phyloP scores from a whole-genome alignment of 2,329 filamentous ascomycete species.

The Dothideomycetidae sp. region DNA sequence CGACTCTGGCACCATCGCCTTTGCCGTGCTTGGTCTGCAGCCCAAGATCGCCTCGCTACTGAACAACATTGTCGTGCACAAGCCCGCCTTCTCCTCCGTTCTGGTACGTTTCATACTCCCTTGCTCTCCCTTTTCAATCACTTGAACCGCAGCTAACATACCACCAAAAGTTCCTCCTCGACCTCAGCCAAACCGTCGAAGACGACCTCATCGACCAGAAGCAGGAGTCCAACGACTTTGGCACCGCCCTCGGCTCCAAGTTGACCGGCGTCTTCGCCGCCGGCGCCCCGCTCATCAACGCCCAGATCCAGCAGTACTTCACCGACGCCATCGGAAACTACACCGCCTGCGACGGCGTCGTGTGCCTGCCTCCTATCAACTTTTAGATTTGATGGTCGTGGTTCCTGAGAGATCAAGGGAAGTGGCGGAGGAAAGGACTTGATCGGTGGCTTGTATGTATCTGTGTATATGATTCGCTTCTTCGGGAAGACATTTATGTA shows the following conservation, averaged over 20 bases:
- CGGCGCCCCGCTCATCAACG: background rate
- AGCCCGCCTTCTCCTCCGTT: background rate
- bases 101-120: background rate
- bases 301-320: background rate
- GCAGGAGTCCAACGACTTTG: background rate
- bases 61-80: background rate
- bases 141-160: background rate
- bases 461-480: too few species aligned
- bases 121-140: background rate
- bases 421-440: too few species aligned
- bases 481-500: too few species aligned
- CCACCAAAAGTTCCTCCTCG: background rate
- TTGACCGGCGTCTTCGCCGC: background rate
- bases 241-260: background rate
- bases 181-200: background rate
- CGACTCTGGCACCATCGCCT: background rate
- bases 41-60: background rate
- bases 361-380: background rate
- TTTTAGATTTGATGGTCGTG: too few species aligned
- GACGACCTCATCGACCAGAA: background rate
- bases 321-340: background rate
- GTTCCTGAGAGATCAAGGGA: too few species aligned
- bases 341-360: background rate
- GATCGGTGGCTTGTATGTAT: too few species aligned
- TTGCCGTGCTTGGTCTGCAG: background rate